Base-by-base conservation (phyloP, 805 yeast genomes). In the Phaffomyces antillensis region DNA sequence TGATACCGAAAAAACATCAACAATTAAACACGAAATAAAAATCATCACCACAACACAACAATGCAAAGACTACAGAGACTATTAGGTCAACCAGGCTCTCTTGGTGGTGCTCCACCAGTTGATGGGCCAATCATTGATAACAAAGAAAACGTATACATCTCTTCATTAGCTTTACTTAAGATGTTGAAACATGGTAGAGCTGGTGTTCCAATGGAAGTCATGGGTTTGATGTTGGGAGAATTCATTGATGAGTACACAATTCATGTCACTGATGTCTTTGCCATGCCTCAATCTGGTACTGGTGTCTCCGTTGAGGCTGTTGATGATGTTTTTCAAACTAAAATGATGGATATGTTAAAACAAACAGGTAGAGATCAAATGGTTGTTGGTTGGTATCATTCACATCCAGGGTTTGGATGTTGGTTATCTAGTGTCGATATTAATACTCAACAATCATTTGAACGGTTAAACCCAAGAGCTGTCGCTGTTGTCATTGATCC, bases 321-420 rank as follows among this genome's bases (percentile, higher is more conserved):
- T 31, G 99, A 95, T 64, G 98, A 95, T 64, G 98, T 95, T 41
- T 93, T 93, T 71, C 99, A 93, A 66, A 90, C 98, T 4, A 86
- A 83, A 63, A 95, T 93, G 99, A 93, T 93, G 99, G 99, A 93
- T 62, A 93, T 93, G 99, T 76, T 93, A 60, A 82, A 86, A 67
- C 99, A 93, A 65, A 93, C 99, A 1, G 99, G 99, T n/a, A 77
- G 99, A 65, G 97, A 90, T 67, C 95, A 93, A 64, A 89, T 87
- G 87, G 99, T 93, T 43, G 99, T 93, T 41, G 99, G 99, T 31
- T 93, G 99, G 99, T 93, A 93, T 71, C 99, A 93, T 64, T 90
- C 98, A 13, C 99, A 93, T 68, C 99, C 99, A 5, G 99, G 99
- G 16, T 93, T 91, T 64, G 99, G 99, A n/a, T 93, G 99, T 72